These are phyloP conservation scores for Trichophyton simii DNA, from an alignment of 2,329 filamentous ascomycete species.

Conservation along the genomic window DNA sequence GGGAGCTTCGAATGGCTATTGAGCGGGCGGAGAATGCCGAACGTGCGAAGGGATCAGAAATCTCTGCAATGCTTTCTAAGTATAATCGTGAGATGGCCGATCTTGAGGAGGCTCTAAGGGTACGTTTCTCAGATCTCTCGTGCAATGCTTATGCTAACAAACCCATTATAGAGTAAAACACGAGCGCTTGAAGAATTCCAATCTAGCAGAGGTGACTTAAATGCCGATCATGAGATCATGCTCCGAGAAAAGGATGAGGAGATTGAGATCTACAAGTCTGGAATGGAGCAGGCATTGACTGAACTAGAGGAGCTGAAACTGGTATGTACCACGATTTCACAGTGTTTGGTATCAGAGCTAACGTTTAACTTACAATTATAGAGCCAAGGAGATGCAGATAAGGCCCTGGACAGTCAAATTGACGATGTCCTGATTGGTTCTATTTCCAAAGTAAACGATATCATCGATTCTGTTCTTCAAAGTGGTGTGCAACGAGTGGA, in stretches of 20 bases:
- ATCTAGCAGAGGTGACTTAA: constrained; percentile 63
- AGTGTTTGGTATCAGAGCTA: background rate
- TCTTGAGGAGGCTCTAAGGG: constrained; percentile 73
- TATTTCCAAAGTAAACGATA: constrained; percentile 86
- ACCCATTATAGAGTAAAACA: constrained; percentile 59
- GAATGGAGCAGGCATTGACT: constrained; percentile 90
- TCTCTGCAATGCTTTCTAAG: constrained; percentile 86
- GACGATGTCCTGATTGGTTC: constrained; percentile 79
- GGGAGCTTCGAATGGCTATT: constrained; percentile 81
- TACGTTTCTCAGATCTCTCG: constrained; percentile 18
- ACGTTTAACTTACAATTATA: constrained; percentile 19
- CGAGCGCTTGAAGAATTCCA: constrained; percentile 74
- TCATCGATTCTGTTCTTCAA: constrained; percentile 93
- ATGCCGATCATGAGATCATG: constrained; percentile 71
- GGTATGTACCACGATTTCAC: constrained; percentile 27
- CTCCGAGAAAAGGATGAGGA: constrained; percentile 94
- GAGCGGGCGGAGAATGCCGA: constrained; percentile 89
- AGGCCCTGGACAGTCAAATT: constrained; percentile 77
- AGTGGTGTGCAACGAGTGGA: constrained; percentile 87
- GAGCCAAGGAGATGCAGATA: constrained; percentile 61
- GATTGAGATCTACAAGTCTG: constrained; percentile 93
- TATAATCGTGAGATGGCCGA: constrained; percentile 97
- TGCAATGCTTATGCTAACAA: constrained; percentile 13
- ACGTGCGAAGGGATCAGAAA: constrained; percentile 82
- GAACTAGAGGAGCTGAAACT: constrained; percentile 75